Evolutionary conservation across 208 protist genomes (phyloP).

Genomic region (Naegleria gruberi): DNA sequence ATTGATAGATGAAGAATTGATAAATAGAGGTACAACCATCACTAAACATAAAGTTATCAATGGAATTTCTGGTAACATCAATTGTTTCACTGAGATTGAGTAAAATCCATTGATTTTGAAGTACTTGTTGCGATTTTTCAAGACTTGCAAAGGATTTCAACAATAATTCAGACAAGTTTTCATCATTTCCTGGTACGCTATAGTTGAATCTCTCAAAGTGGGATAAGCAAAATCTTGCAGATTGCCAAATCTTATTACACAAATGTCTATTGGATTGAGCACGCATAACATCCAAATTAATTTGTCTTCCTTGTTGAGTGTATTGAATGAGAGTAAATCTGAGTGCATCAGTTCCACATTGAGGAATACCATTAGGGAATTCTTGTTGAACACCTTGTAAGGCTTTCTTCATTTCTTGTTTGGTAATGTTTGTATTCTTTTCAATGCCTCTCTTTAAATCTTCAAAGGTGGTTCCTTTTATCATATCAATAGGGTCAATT

Average conservation of each 20-base stretch:
- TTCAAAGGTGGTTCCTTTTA: conserved; percentile 89
- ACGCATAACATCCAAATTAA: conserved; percentile 96
- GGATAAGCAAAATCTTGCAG: conserved; percentile 73
- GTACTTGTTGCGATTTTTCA: conserved; percentile 46
- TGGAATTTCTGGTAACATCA: conserved; percentile 52
- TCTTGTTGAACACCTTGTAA: conserved; percentile 78
- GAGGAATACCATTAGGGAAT: conserved; percentile 87
- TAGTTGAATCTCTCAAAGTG: neutral
- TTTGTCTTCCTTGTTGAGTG: conserved; percentile 77
- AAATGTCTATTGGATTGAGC: conserved; percentile 94
- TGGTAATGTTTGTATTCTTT: conserved; percentile 77
- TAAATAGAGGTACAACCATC: conserved; percentile 75
- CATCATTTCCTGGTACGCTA: no score
- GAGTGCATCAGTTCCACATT: conserved; percentile 98
- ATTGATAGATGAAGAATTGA: conserved; percentile 92
- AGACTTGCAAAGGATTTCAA: neutral
- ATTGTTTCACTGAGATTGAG: conserved; percentile 69
- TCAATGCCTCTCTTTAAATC: conserved; percentile 77
- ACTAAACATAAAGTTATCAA: conserved; percentile 82
- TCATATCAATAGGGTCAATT: conserved; percentile 98
- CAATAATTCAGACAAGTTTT: neutral
- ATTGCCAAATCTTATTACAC: conserved; percentile 99
- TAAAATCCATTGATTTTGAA: conserved; percentile 82
- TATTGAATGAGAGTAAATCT: conserved; percentile 96
- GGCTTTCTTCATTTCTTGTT: conserved; percentile 77